phyloP scores from a whole-genome alignment of 345 rosid genomes.

The Dipteronia sinensis region DNA sequence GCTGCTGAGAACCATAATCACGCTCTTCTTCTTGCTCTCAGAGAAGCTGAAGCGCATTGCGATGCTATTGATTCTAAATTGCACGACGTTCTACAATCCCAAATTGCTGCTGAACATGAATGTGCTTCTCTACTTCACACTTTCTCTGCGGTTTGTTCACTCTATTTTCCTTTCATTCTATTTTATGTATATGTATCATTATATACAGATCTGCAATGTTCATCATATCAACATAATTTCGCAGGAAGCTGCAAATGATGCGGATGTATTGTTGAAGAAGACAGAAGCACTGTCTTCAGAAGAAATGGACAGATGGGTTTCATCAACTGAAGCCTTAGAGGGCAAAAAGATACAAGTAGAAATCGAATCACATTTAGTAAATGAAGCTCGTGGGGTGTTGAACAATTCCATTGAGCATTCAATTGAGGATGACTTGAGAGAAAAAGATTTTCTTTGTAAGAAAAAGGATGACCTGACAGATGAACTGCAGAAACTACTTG shows the following conservation, averaged over 20 bases:
- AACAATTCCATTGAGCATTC: conserved; percentile 52
- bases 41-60: conserved; percentile 63
- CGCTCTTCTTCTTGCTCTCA: conserved; percentile 47
- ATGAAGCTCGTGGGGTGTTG: conserved; percentile 50
- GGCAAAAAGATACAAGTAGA: conserved; percentile 63
- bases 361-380: conserved; percentile 59
- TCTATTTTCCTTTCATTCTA: neutral
- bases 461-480: conserved; percentile 49
- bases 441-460: conserved; percentile 50
- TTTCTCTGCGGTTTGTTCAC: conserved; percentile 55
- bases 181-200: neutral
- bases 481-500: conserved; percentile 68
- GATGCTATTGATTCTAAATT: conserved; percentile 64
- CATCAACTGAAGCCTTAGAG: conserved; percentile 62
- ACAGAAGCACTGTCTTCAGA: conserved; percentile 45
- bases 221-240: conserved; percentile 7
- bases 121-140: conserved; percentile 58
- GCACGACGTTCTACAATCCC: conserved; percentile 58
- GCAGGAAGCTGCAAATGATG: conserved; percentile 64
- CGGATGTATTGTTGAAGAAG: conserved; percentile 49
- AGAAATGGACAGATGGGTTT: conserved; percentile 63
- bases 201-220: neutral
- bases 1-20: conserved; percentile 53
- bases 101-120: conserved; percentile 72
- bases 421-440: conserved; percentile 54